A percentile compares a stretch with the other conserved stretches of the same genome.
Conservation (phyloP, 1,139 yeast species). For the Magnusiomyces suaveolens region DNA sequence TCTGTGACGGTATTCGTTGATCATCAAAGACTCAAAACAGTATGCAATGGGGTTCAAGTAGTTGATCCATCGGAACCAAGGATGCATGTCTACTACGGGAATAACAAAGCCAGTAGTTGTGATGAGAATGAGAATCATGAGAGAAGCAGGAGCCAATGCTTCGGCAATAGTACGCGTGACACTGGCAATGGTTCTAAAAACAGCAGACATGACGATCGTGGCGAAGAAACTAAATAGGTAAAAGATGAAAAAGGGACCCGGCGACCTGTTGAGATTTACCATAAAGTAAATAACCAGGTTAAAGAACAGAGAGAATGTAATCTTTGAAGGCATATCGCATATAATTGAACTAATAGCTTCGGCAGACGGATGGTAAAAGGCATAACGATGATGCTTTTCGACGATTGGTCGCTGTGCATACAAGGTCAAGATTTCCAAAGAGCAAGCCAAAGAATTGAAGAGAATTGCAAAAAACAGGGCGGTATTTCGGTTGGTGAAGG, state of each 20-base stretch:
- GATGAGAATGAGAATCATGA: conserved; percentile 44
- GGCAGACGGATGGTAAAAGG: conserved; percentile 68
- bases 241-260: conserved; percentile 63
- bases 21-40: conserved; percentile 38
- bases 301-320: conserved; percentile 46
- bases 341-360: conserved; percentile 62
- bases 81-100: conserved; percentile 40
- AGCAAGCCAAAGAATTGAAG: conserved; percentile 68
- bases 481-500: conserved; percentile 60
- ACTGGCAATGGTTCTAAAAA: conserved; percentile 65
- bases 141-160: conserved; percentile 66
- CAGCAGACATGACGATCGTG: conserved; percentile 56
- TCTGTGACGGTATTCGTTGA: conserved; percentile 33
- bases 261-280: conserved; percentile 52
- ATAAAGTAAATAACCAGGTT: conserved; percentile 57
- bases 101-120: conserved; percentile 46
- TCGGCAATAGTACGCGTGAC: conserved; percentile 48
- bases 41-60: conserved; percentile 42
- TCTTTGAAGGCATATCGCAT: conserved; percentile 59
- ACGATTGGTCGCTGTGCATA: conserved; percentile 66
- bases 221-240: conserved; percentile 44
- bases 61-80: conserved; percentile 45
- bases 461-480: conserved; percentile 67
- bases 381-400: conserved; percentile 68
- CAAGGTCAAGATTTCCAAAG: conserved; percentile 60